Evolutionary conservation across 257 asterid species (phyloP).

Genomic region (Penstemon eatonii): DNA sequence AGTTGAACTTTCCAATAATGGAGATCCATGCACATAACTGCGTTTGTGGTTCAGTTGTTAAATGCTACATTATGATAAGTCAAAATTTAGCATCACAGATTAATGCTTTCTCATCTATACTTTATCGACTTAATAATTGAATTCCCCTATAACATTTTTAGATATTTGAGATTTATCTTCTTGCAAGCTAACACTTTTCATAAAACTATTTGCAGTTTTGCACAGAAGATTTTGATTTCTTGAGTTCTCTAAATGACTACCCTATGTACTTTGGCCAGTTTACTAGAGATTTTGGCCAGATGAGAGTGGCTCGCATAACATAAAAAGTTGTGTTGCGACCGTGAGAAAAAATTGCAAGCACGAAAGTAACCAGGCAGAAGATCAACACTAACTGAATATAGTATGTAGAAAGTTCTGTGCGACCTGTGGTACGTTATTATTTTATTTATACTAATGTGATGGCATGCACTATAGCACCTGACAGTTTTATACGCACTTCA

Average conservation of each 20-base stretch:
- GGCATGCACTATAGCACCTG: constrained; percentile 25
- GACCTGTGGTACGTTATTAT: neutral
- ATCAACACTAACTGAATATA: constrained; percentile 12
- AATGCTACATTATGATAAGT: constrained; percentile 10
- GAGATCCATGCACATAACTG: constrained; percentile 93
- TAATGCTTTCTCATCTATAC: constrained; percentile 9
- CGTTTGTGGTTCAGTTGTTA: constrained; percentile 25
- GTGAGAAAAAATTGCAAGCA: constrained; percentile 19
- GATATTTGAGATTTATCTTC: constrained; percentile 6
- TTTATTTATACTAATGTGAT: constrained; percentile 20
- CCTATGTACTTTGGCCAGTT: constrained; percentile 1
- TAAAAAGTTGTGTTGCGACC: constrained; percentile 1
- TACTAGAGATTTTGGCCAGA: constrained; percentile 1
- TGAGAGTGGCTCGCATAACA: neutral
- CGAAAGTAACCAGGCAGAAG: constrained; percentile 18
- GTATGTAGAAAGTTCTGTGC: constrained; percentile 21
- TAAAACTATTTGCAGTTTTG: constrained; percentile 13
- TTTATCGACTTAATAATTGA: constrained; percentile 11
- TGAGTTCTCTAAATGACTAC: neutral
- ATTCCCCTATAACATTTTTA: constrained; percentile 5
- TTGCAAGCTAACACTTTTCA: constrained; percentile 10
- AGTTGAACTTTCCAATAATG: constrained; percentile 75
- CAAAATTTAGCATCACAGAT: constrained; percentile 7
- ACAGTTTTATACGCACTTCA: constrained; percentile 60
- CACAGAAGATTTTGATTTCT: constrained; percentile 14